These are phyloP conservation scores for Kazachstania sp. DNA, from an alignment of 1,139 yeast genomes.

Conservation along the genomic window DNA sequence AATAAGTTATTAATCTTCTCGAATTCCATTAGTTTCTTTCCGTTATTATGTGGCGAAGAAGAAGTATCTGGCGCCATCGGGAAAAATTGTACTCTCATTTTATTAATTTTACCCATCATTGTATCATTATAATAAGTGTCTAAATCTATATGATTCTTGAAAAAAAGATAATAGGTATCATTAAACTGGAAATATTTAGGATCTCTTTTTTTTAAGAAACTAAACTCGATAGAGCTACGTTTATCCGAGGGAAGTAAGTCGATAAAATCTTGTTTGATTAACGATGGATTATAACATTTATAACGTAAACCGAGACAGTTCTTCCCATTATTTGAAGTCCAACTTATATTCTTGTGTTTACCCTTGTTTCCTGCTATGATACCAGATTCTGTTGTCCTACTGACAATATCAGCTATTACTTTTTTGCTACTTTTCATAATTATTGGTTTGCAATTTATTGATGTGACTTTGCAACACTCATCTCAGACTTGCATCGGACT, in stretches of 20 bases:
- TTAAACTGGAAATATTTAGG: conserved; percentile 26
- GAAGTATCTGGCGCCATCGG: conserved; percentile 4
- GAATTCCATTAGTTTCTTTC: not conserved
- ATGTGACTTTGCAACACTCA: no score
- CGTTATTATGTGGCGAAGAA: not conserved
- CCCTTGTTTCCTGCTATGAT: conserved; percentile 1
- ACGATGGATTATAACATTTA: conserved; percentile 20
- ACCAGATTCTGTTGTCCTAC: not conserved
- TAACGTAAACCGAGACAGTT: conserved; percentile 10
- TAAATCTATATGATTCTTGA: conserved; percentile 14
- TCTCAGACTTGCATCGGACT: no score
- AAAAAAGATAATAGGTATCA: conserved; percentile 23
- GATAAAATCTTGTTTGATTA: conserved; percentile 16
- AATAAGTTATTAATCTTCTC: conserved; percentile 1
- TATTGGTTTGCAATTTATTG: no score
- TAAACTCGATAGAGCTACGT: conserved; percentile 7
- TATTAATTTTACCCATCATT: conserved; percentile 12
- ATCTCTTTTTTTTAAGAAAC: conserved; percentile 22
- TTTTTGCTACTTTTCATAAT: not conserved
- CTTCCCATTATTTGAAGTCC: not conserved
- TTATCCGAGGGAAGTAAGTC: conserved; percentile 10
- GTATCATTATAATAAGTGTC: conserved; percentile 13
- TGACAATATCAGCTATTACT: not conserved
- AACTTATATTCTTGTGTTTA: not conserved
- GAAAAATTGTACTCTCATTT: conserved; percentile 15